A percentile compares a stretch with the other conserved stretches of the same genome.
Evolutionary conservation across 192 early-diverging fungal species (phyloP).

Genomic region (Entomortierella chlamydospora): DNA sequence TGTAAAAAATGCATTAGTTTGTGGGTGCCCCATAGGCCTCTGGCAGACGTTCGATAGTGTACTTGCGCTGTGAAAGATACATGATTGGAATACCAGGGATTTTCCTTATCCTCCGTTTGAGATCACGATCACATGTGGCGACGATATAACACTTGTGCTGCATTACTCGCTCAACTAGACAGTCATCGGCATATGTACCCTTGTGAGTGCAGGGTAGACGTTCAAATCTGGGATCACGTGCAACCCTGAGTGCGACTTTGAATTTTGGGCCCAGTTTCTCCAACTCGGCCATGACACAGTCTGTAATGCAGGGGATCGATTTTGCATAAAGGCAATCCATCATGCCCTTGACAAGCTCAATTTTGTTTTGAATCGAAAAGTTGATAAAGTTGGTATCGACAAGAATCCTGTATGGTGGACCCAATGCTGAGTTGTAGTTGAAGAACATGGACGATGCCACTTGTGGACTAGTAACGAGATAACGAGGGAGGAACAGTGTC

Average conservation of each 20-base stretch:
- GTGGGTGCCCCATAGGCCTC: conserved; percentile 68
- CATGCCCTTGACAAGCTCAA: conserved; percentile 96
- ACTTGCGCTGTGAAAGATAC: conserved; percentile 92
- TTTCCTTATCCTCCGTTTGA: conserved; percentile 95
- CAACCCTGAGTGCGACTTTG: conserved; percentile 92
- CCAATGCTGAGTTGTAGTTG: conserved; percentile 94
- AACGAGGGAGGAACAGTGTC: not conserved
- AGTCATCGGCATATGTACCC: conserved; percentile 99
- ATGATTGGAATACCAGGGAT: conserved; percentile 98
- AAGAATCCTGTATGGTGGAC: conserved; percentile 95
- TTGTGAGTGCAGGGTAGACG: conserved; percentile 96
- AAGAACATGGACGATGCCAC: conserved; percentile 96
- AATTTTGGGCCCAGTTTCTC: conserved; percentile 98
- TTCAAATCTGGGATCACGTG: conserved; percentile 98
- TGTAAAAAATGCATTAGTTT: conserved; percentile 24
- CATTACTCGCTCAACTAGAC: conserved; percentile 90
- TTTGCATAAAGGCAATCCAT: conserved; percentile 99
- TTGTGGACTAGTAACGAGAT: conserved; percentile 72
- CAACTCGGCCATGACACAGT: conserved; percentile 99
- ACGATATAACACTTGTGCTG: conserved; percentile 98
- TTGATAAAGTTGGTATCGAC: conserved; percentile 99
- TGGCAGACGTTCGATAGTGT: conserved; percentile 93
- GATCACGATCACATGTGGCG: conserved; percentile 96
- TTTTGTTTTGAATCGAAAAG: conserved; percentile 98
- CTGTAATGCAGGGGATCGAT: conserved; percentile 96